Percentiles rank a stretch among this genome's conserved stretches.
phyloP scores from a whole-genome alignment of 1,139 yeast genomes.

The Geotrichum fermentans region DNA sequence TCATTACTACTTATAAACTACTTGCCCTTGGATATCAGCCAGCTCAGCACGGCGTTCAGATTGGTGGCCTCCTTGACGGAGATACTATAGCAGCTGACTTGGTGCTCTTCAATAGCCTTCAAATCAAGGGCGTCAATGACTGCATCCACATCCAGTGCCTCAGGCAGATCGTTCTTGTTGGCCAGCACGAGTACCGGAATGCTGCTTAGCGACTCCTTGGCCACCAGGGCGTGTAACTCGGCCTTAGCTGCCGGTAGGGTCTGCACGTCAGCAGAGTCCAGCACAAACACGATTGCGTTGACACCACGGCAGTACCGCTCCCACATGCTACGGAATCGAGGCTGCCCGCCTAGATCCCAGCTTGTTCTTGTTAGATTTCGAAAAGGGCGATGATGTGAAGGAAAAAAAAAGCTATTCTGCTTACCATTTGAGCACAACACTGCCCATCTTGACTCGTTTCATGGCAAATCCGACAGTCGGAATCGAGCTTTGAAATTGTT shows the following conservation, averaged over 20 bases:
- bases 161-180: conserved; percentile 39
- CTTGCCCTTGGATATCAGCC: conserved; percentile 35
- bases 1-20: too few relatives aligned
- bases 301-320: conserved; percentile 41
- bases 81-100: conserved; percentile 40
- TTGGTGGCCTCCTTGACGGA: conserved; percentile 39
- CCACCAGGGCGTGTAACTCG: conserved; percentile 35
- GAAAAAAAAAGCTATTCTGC: conserved; percentile 18
- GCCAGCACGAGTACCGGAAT: conserved; percentile 40
- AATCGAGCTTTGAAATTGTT: too few relatives aligned
- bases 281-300: conserved; percentile 39
- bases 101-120: conserved; percentile 35
- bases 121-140: conserved; percentile 36
- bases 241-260: conserved; percentile 33
- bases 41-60: conserved; percentile 37
- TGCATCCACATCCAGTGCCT: conserved; percentile 36
- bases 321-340: conserved; percentile 42
- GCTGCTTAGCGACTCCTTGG: conserved; percentile 34
- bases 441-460: conserved; percentile 39
- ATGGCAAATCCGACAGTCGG: conserved; percentile 42
- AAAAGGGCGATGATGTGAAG: too few relatives aligned
- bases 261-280: conserved; percentile 38
- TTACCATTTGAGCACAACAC: conserved; percentile 39
- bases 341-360: conserved; percentile 44
- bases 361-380: conserved; percentile 21